Evolutionary conservation across 176 grass and related monocot species (phyloP), one percentile per base, ranked within the genome.

Genomic region (Juncus inflexus): DNA sequence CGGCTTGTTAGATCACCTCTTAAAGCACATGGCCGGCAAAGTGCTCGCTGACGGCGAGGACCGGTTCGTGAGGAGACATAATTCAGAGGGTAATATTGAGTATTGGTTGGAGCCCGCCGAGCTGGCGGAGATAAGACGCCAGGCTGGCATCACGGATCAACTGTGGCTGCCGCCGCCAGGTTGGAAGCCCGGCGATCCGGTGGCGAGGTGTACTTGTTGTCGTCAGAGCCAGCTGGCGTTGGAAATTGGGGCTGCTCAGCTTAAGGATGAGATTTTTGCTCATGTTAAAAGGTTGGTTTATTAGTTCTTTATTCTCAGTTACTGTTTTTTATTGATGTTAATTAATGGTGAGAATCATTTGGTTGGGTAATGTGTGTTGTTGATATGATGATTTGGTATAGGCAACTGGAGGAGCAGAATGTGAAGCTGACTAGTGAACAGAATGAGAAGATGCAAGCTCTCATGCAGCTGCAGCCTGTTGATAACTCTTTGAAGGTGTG

Each of bases 91-190:
- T 14, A 70, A 38, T 15, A 76, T 86, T 38, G 92, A 84, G 74
- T 97, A 91, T 60, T 91, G 85, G 79, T 62, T 97, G 1, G 92
- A 97, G 73, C 87, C 87, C 15, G 87, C 85, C 4, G 82, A 74
- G 12, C 70, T 91, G 14, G 71, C 40, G 5, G 79, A 79, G 5
- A 9, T 64, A 15, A 57, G 79, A 7, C n/a, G 43, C 50, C 55
- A 73, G 13, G 87, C 82, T 7, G 82, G 87, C 35, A 80, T 91
- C 40, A 35, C 16, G 0, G 82, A 91, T 54, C 60, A 70, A 3
- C 88, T 73, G 64, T 96, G 82, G 87, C 37, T 88, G 62, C 87
- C 87, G 43, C 91, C 79, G 0, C 63, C 77, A 0, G 84, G 87
- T 9, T 96, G 87, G 84, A 85, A 96, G 77, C 71, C 45, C 3